Evolutionary conservation across 164 flowering plant species (phyloP).

Genomic region (Akebia trifoliata): DNA sequence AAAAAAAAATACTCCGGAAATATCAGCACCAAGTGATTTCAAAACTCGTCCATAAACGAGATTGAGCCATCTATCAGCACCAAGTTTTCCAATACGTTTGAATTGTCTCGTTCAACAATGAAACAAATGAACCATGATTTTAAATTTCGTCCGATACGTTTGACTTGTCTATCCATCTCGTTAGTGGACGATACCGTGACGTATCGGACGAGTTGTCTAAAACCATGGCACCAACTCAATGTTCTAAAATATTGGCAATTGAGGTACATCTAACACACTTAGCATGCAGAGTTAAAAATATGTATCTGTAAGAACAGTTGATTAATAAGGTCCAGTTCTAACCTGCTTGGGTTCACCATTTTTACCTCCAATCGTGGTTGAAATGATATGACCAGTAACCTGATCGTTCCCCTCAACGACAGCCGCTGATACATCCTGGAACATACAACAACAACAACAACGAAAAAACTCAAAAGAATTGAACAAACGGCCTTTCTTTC

Average conservation of each 20-base stretch:
- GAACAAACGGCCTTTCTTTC: not conserved
- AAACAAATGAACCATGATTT: too few relatives aligned
- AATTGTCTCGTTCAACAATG: too few relatives aligned
- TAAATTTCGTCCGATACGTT: too few relatives aligned
- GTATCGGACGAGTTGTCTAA: too few relatives aligned
- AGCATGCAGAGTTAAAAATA: too few relatives aligned
- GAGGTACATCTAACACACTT: not conserved
- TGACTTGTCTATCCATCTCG: too few relatives aligned
- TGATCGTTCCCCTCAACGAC: constrained; percentile 71
- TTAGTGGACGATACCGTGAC: too few relatives aligned
- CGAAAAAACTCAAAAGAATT: not conserved
- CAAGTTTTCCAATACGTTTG: too few relatives aligned
- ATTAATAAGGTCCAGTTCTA: constrained; percentile 6
- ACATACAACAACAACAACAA: not conserved
- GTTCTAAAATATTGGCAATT: not conserved
- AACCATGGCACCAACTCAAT: not conserved
- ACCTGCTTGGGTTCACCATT: constrained; percentile 90
- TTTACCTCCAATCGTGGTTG: constrained; percentile 91
- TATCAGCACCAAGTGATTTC: too few relatives aligned
- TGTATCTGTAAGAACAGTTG: not conserved
- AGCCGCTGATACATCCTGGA: constrained; percentile 69
- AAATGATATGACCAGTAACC: constrained; percentile 84
- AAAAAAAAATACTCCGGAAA: too few relatives aligned
- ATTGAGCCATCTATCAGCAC: too few relatives aligned
- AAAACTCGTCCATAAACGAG: too few relatives aligned